These are phyloP conservation scores for Capronia coronata DNA, from an alignment of 2,329 filamentous ascomycete genomes.

Conservation along the genomic window DNA sequence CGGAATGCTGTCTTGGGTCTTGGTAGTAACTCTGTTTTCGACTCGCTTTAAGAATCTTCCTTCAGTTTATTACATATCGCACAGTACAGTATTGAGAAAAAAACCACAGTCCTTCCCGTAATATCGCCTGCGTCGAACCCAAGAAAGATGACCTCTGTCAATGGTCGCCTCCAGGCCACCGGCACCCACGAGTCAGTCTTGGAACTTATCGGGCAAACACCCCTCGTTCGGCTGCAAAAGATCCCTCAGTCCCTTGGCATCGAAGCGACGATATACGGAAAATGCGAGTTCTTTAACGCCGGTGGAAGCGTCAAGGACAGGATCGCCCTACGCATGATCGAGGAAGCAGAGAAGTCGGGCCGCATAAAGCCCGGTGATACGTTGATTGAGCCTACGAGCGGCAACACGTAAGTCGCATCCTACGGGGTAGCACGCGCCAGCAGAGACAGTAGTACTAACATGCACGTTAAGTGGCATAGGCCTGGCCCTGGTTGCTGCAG, in stretches of 20 bases:
- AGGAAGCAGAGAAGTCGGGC: conserved; percentile 83
- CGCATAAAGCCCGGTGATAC: conserved; percentile 96
- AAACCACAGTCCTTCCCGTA: too few relatives aligned
- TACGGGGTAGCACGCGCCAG: background rate
- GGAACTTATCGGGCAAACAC: conserved; percentile 90
- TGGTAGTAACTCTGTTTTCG: background rate
- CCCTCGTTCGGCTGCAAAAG: conserved; percentile 89
- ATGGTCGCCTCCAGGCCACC: conserved; percentile 12
- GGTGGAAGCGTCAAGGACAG: conserved; percentile 91
- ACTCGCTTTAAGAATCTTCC: background rate
- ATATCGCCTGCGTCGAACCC: background rate
- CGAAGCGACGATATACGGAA: conserved; percentile 81
- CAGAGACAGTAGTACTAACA: conserved; percentile 51
- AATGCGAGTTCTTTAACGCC: conserved; percentile 89
- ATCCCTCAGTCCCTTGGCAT: conserved; percentile 87
- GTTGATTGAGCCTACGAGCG: conserved; percentile 94
- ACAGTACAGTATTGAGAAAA: too few relatives aligned
- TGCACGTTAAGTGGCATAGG: conserved; percentile 64
- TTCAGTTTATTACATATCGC: background rate
- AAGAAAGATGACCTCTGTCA: conserved; percentile 7
- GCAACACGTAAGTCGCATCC: conserved; percentile 68
- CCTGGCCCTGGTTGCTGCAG: conserved; percentile 82
- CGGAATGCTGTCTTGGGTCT: background rate
- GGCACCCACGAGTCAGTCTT: conserved; percentile 57
- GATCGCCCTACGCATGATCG: conserved; percentile 95